phyloP scores from a whole-genome alignment of 1,139 yeast genomes.

The Geotrichum aggregatum region DNA sequence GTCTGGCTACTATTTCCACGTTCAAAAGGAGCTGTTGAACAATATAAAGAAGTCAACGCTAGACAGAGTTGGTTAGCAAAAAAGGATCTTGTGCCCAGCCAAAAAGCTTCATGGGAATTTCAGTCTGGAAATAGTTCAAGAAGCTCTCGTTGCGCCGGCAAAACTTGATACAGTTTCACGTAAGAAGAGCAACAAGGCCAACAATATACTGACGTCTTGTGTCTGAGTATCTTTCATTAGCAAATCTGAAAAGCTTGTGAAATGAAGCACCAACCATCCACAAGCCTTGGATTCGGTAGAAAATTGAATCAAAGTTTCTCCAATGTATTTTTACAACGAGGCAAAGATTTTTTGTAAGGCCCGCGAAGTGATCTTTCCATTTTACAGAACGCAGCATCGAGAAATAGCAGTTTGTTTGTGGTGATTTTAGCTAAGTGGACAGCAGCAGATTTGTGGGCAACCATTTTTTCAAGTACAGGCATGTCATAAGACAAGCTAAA shows the following conservation, averaged over 20 bases:
- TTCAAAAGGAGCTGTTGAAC: background rate
- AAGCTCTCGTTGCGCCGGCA: background rate
- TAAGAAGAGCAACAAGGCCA: background rate
- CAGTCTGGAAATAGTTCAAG: background rate
- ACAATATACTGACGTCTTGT: background rate
- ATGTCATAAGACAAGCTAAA: background rate
- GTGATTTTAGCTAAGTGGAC: background rate
- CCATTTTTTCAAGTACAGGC: background rate
- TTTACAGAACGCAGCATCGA: background rate
- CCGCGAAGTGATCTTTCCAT: background rate
- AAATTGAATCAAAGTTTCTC: background rate
- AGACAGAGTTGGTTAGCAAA: constrained; percentile 2
- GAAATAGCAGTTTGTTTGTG: background rate
- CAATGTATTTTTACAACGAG: background rate
- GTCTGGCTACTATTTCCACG: background rate
- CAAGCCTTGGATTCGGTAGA: background rate
- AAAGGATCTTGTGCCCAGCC: background rate
- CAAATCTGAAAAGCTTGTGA: background rate
- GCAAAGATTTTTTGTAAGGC: background rate
- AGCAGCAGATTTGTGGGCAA: background rate
- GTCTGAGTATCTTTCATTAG: background rate
- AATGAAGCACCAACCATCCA: constrained; percentile 1
- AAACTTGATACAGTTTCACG: background rate
- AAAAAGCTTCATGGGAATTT: background rate
- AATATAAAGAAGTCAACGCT: background rate